Conservation (phyloP, 2,329 filamentous ascomycete genomes). For the Sporothrix curviconia region DNA sequence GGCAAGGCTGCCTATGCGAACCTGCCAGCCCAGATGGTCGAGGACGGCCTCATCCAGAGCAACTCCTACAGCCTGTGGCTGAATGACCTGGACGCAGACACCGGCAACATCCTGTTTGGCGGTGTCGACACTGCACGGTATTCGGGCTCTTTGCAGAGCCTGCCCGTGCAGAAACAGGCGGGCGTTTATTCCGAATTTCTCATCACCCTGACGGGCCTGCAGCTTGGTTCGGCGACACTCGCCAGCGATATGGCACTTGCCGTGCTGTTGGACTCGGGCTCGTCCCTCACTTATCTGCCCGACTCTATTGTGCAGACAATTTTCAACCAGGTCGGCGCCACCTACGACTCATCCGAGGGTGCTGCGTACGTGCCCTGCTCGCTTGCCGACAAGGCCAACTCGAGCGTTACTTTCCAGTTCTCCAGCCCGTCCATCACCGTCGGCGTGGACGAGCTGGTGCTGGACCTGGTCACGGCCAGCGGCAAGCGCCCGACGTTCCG, state of each 20-base stretch:
- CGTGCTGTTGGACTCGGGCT: conserved; percentile 66
- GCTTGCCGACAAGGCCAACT: conserved; percentile 35
- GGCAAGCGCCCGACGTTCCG: conserved; percentile 45
- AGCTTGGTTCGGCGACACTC: conserved; percentile 35
- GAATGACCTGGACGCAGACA: conserved; percentile 60
- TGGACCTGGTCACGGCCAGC: conserved; percentile 42
- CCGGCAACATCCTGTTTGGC: conserved; percentile 66
- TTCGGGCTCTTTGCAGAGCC: conserved; percentile 53
- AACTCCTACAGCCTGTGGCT: conserved; percentile 70
- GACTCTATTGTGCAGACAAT: conserved; percentile 47
- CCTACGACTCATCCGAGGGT: conserved; percentile 46
- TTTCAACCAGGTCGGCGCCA: conserved; percentile 51
- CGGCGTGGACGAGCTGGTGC: conserved; percentile 52
- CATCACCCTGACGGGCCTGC: conserved; percentile 59
- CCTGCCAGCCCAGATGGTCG: conserved; percentile 58
- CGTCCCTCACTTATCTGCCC: conserved; percentile 61
- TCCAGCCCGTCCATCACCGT: conserved; percentile 48
- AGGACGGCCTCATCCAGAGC: conserved; percentile 54
- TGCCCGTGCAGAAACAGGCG: conserved; percentile 56
- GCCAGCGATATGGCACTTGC: conserved; percentile 47
- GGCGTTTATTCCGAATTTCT: conserved; percentile 56
- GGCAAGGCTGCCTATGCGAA: conserved; percentile 56
- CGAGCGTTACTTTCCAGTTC: conserved; percentile 49
- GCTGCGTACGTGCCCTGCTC: conserved; percentile 57
- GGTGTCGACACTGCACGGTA: conserved; percentile 65